Conservation (phyloP, 106 monocot genomes). For the Acanthochlamys bracteata region DNA sequence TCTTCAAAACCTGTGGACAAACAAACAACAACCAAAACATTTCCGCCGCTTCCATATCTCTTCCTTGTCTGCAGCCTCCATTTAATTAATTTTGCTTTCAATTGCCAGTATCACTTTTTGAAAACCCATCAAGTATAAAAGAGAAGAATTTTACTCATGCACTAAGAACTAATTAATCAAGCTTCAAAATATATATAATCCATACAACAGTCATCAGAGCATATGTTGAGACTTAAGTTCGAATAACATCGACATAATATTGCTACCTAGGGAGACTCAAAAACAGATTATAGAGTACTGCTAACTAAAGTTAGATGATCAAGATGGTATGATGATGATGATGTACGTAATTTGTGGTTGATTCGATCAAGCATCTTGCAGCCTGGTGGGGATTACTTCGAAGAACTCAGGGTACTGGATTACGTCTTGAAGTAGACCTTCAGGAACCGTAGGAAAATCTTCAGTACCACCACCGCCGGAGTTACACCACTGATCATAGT, state of each 20-base stretch:
- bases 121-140: too few species aligned
- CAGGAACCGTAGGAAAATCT: constrained; percentile 28
- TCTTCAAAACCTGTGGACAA: not conserved
- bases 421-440: constrained; percentile 51
- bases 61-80: not conserved
- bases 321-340: not conserved
- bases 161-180: too few species aligned
- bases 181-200: too few species aligned
- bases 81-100: too few species aligned
- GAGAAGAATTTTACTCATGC: too few species aligned
- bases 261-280: too few species aligned
- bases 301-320: too few species aligned
- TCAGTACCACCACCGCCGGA: not conserved
- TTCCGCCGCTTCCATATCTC: not conserved
- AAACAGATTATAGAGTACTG: not conserved
- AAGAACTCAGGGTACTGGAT: constrained; percentile 54
- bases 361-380: constrained; percentile 6
- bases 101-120: too few species aligned
- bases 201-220: too few species aligned
- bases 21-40: not conserved
- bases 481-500: not conserved
- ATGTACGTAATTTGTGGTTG: not conserved
- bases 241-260: too few species aligned
- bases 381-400: constrained; percentile 29
- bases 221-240: too few species aligned